phyloP scores from a whole-genome alignment of 768 basidiomycete genomes.

The Leucosporidium scottii region DNA sequence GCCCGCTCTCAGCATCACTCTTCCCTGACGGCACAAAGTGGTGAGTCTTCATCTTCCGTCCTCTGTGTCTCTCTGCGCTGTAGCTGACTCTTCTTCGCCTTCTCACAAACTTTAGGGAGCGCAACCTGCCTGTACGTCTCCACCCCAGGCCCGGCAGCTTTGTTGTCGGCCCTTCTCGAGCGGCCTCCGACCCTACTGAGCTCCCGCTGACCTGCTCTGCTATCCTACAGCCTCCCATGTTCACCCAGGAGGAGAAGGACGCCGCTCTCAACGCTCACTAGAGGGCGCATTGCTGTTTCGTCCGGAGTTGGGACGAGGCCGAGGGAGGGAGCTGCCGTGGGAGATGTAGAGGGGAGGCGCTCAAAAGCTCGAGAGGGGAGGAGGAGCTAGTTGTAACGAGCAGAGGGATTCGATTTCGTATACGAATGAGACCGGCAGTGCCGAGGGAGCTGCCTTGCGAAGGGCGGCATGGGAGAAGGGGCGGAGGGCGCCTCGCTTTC shows the following conservation, averaged over 20 bases:
- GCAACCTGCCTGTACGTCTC: conserved; percentile 43
- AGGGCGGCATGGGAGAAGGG: too few species aligned
- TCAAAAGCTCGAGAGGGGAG: too few species aligned
- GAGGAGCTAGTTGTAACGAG: too few species aligned
- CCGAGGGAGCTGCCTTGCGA: too few species aligned
- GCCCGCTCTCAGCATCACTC: conserved; percentile 54
- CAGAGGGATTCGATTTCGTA: too few species aligned
- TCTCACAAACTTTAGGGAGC: conserved; percentile 38
- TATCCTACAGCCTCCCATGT: conserved; percentile 30
- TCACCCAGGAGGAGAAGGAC: conserved; percentile 36
- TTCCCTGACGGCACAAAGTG: conserved; percentile 94
- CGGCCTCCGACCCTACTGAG: too few species aligned
- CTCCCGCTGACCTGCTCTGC: not conserved
- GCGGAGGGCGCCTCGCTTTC: too few species aligned
- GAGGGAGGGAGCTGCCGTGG: not conserved
- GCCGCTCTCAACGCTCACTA: conserved; percentile 34
- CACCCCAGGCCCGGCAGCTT: not conserved
- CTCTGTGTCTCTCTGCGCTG: not conserved
- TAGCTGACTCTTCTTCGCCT: not conserved
- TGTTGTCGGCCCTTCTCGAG: not conserved
- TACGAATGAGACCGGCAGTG: too few species aligned
- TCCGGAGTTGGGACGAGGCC: not conserved
- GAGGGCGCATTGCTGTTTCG: not conserved
- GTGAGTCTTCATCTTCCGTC: conserved; percentile 48
- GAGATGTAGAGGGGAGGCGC: too few species aligned